Evolutionary conservation across 1,139 yeast genomes (phyloP).

Genomic region (Saccharomyces hybrid): DNA sequence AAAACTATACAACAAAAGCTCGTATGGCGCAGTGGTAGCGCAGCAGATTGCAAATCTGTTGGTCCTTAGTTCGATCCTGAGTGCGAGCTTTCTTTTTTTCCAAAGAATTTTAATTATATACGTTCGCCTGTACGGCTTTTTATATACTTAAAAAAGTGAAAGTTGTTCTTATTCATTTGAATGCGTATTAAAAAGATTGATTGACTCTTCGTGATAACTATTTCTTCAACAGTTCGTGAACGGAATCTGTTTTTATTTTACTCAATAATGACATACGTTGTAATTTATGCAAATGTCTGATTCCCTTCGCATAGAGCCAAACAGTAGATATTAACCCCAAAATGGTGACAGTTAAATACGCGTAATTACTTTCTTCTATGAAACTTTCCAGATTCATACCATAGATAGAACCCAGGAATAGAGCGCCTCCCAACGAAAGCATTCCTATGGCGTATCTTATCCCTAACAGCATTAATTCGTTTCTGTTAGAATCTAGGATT

Average conservation of each 20-base stretch:
- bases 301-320: slow-evolving; percentile 34
- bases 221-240: not conserved
- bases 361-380: slow-evolving; percentile 56
- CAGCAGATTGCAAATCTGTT: slow-evolving; percentile 89
- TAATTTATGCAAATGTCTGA: slow-evolving; percentile 36
- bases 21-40: slow-evolving; percentile 89
- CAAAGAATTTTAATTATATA: too few relatives aligned
- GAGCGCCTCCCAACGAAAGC: slow-evolving; percentile 48
- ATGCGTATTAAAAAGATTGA: not conserved
- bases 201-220: not conserved
- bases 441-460: slow-evolving; percentile 62
- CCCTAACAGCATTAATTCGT: slow-evolving; percentile 67
- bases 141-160: not conserved
- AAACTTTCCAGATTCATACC: slow-evolving; percentile 79
- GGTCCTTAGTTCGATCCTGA: slow-evolving; percentile 84
- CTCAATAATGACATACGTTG: slow-evolving; percentile 41
- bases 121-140: not conserved
- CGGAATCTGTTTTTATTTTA: slow-evolving; percentile 11
- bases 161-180: not conserved
- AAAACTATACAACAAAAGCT: slow-evolving; percentile 33
- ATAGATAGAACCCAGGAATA: slow-evolving; percentile 66
- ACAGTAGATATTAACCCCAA: slow-evolving; percentile 20
- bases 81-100: slow-evolving; percentile 50
- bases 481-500: slow-evolving; percentile 70
- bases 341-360: slow-evolving; percentile 41